phyloP scores from a whole-genome alignment of 1,139 yeast genomes.

The Candida sojae region DNA sequence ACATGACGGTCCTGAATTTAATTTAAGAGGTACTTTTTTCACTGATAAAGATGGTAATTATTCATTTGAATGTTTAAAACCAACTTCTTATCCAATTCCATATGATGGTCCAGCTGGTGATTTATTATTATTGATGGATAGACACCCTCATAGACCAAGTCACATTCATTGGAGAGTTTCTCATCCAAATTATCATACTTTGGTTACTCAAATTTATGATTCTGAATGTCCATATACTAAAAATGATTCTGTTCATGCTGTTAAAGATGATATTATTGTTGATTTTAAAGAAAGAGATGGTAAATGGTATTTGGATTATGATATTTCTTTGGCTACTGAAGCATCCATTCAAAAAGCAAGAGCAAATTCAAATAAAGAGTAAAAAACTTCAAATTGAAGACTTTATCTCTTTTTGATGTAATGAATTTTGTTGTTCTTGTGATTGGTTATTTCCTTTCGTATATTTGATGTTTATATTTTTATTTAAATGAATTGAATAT shows the following conservation, averaged over 20 bases:
- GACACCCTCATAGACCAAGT: constrained; percentile 20
- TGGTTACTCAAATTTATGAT: constrained; percentile 29
- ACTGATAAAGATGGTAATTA: constrained; percentile 16
- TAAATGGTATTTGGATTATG: constrained; percentile 18
- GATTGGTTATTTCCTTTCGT: too few species aligned
- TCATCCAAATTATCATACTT: constrained; percentile 24
- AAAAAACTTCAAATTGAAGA: too few species aligned
- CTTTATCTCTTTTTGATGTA: not conserved
- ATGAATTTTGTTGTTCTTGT: too few species aligned
- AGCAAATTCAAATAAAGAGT: constrained; percentile 3
- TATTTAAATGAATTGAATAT: too few species aligned
- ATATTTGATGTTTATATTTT: too few species aligned
- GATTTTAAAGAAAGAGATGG: constrained; percentile 17
- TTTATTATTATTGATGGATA: constrained; percentile 17
- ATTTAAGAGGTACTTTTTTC: constrained; percentile 18
- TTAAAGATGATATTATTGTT: constrained; percentile 29
- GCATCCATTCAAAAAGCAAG: constrained; percentile 15
- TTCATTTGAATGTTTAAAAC: constrained; percentile 16
- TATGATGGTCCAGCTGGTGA: constrained; percentile 20
- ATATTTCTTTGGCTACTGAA: constrained; percentile 20
- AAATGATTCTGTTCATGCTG: constrained; percentile 33
- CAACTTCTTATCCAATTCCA: constrained; percentile 19
- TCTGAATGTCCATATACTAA: constrained; percentile 22
- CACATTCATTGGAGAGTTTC: constrained; percentile 25
- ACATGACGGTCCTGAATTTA: constrained; percentile 24